These are phyloP conservation scores for Tuber indicum DNA, from an alignment of 495 filamentous ascomycete genomes.

Conservation along the genomic window DNA sequence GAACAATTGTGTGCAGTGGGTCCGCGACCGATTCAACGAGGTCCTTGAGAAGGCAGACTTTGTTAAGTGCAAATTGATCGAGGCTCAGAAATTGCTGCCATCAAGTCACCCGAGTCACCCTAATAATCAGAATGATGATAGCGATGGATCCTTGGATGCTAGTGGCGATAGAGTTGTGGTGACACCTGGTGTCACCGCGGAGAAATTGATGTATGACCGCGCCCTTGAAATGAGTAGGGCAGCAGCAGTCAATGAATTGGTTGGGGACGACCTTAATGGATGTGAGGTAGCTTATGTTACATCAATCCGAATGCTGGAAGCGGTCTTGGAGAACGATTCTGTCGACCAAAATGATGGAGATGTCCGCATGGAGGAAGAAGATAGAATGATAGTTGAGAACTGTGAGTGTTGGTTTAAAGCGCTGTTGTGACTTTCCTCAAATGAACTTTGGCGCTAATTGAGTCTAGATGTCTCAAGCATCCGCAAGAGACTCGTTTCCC, in stretches of 20 bases:
- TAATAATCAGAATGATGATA: slow-evolving; percentile 53
- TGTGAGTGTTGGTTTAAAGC: slow-evolving; percentile 48
- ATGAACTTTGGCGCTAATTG: slow-evolving; percentile 6
- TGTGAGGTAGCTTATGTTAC: slow-evolving; percentile 93
- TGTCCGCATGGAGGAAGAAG: slow-evolving; percentile 57
- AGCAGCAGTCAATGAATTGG: slow-evolving; percentile 90
- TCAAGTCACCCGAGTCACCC: slow-evolving; percentile 80
- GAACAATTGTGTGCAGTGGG: slow-evolving; percentile 92
- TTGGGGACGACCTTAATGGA: slow-evolving; percentile 76
- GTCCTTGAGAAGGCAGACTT: slow-evolving; percentile 91
- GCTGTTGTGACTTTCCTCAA: slow-evolving; percentile 3
- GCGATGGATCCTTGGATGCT: slow-evolving; percentile 48
- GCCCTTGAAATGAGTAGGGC: slow-evolving; percentile 92
- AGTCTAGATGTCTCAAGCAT: slow-evolving; percentile 55
- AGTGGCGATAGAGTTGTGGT: slow-evolving; percentile 61
- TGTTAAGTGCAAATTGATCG: slow-evolving; percentile 75
- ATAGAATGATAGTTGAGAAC: slow-evolving; percentile 65
- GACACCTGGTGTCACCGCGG: slow-evolving; percentile 75
- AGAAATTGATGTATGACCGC: slow-evolving; percentile 96
- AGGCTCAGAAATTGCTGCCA: slow-evolving; percentile 78
- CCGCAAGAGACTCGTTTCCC: slow-evolving; percentile 50
- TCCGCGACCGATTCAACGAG: slow-evolving; percentile 88
- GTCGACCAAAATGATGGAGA: slow-evolving; percentile 57
- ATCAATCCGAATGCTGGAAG: slow-evolving; percentile 87
- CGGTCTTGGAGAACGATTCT: slow-evolving; percentile 66